phyloP scores from a whole-genome alignment of 495 filamentous ascomycete genomes.

The Cudoniella acicularis region DNA sequence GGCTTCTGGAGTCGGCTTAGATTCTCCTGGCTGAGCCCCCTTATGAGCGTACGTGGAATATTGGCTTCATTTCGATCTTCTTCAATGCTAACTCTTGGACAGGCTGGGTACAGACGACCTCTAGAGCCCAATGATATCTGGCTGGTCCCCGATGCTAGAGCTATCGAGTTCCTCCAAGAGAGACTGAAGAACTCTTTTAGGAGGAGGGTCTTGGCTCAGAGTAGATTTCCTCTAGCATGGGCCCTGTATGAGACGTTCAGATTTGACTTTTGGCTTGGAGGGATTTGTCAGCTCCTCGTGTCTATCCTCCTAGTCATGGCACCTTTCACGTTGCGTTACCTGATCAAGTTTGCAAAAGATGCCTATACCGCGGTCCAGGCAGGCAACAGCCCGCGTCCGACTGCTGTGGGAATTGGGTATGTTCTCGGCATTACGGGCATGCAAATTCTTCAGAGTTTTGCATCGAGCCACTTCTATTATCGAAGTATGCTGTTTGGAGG shows the following conservation, averaged over 20 bases:
- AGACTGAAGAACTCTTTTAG: constrained; percentile 62
- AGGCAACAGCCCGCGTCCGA: constrained; percentile 48
- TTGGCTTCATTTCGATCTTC: too few species aligned
- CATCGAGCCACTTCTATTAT: constrained; percentile 75
- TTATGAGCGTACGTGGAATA: not conserved
- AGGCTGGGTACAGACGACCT: constrained; percentile 75
- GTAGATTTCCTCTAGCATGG: constrained; percentile 67
- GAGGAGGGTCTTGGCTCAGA: constrained; percentile 54
- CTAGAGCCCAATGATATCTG: constrained; percentile 83
- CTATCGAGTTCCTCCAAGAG: constrained; percentile 57
- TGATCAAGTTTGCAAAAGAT: constrained; percentile 69
- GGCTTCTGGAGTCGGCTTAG: not conserved
- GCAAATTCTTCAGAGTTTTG: constrained; percentile 66
- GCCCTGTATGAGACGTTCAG: constrained; percentile 84
- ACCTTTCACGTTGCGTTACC: constrained; percentile 64
- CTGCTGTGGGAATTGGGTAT: constrained; percentile 65
- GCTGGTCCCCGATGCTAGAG: constrained; percentile 71
- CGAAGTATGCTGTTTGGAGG: constrained; percentile 73
- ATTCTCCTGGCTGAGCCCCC: not conserved
- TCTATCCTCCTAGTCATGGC: constrained; percentile 65
- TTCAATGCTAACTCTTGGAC: not conserved
- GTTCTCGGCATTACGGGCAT: constrained; percentile 69
- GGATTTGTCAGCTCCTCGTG: constrained; percentile 61
- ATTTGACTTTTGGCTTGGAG: constrained; percentile 77
- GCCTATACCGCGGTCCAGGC: constrained; percentile 56